Evolutionary conservation across 2,329 filamentous ascomycete genomes (phyloP).

Genomic region (Emergomyces pasteurianus): DNA sequence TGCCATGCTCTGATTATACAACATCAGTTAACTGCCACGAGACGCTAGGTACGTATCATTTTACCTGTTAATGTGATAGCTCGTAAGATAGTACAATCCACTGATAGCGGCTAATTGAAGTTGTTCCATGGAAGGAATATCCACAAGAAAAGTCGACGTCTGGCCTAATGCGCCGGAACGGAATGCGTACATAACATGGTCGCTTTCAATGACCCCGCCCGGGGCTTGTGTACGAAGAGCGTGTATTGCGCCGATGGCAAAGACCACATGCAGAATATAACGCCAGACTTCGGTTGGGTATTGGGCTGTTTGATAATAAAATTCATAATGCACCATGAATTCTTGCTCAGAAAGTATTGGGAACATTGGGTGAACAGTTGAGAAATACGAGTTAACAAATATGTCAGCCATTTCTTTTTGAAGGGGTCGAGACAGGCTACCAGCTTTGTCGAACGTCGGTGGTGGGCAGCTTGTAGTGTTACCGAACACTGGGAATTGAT

Average conservation of each 20-base stretch:
- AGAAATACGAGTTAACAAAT: constrained; percentile 25
- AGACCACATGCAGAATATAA: constrained; percentile 28
- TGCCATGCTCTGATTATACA: constrained; percentile 23
- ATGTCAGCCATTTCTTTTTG: constrained; percentile 19
- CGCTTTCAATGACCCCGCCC: constrained; percentile 17
- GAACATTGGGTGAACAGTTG: constrained; percentile 27
- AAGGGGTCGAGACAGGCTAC: constrained; percentile 24
- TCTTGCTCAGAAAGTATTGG: constrained; percentile 25
- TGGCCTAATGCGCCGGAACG: constrained; percentile 23
- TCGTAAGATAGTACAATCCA: constrained; percentile 28
- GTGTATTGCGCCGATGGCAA: constrained; percentile 29
- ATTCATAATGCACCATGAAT: constrained; percentile 22
- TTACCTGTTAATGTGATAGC: constrained; percentile 30
- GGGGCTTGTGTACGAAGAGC: constrained; percentile 19
- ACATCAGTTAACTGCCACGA: not conserved
- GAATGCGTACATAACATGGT: constrained; percentile 27
- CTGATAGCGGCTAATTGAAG: constrained; percentile 27
- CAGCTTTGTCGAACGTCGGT: constrained; percentile 15
- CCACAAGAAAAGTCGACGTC: constrained; percentile 16
- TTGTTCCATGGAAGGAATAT: constrained; percentile 24
- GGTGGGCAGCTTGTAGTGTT: not conserved
- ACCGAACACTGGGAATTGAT: not conserved
- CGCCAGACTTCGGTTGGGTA: constrained; percentile 20
- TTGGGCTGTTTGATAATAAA: constrained; percentile 14
- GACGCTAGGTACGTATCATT: constrained; percentile 5